A percentile compares a stretch with the other conserved stretches of the same genome.
Conservation (phyloP, 2,329 filamentous ascomycete species). For the Pseudopithomyces chartarum region DNA sequence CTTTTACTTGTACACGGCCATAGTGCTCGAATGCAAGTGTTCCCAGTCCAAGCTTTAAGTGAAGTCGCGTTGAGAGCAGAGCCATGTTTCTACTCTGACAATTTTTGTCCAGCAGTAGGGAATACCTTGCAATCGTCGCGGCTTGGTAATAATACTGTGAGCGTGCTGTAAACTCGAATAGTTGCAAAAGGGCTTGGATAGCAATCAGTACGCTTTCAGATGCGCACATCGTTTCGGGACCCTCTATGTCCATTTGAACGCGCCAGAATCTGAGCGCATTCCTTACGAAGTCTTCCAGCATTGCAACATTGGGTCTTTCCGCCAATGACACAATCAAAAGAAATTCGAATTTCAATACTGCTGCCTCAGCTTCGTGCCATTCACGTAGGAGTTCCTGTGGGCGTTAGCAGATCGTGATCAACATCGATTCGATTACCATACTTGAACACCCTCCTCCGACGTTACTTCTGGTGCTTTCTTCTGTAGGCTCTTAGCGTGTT, state of each 20-base stretch:
- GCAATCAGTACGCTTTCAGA: not conserved
- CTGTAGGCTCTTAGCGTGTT: conserved; percentile 1
- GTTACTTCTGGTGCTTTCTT: not conserved
- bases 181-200: not conserved
- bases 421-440: not conserved
- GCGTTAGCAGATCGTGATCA: not conserved
- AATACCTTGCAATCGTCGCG: conserved; percentile 28
- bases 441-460: not conserved
- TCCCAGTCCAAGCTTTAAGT: conserved; percentile 37
- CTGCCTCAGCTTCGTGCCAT: conserved; percentile 26
- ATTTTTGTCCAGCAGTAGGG: conserved; percentile 28
- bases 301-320: not conserved
- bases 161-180: conserved; percentile 5
- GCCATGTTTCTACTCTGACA: conserved; percentile 32
- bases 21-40: conserved; percentile 37
- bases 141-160: conserved; percentile 34
- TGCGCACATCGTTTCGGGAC: not conserved
- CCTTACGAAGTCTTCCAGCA: conserved; percentile 21
- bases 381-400: conserved; percentile 8
- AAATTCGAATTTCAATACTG: conserved; percentile 33
- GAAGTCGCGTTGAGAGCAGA: conserved; percentile 39
- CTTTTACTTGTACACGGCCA: conserved; percentile 33
- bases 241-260: conserved; percentile 12
- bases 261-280: conserved; percentile 24
- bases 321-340: conserved; percentile 28